Base-by-base conservation (phyloP, 768 basidiomycete genomes). In the Pisolithus sp. region DNA sequence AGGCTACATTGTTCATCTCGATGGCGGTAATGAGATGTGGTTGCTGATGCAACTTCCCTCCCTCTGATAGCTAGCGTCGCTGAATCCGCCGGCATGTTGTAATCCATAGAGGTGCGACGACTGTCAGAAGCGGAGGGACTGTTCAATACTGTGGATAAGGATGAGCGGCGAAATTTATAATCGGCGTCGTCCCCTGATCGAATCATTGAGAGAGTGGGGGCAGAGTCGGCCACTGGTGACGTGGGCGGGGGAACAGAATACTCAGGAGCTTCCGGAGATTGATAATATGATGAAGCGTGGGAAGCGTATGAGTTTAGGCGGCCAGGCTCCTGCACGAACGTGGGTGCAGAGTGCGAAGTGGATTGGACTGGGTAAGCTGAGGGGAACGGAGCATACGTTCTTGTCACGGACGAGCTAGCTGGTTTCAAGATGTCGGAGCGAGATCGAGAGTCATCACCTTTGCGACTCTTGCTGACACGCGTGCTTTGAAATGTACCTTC, bases 401-500 rank as follows among this genome's bases (percentile, higher is more conserved):
- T 66, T n/a, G 68, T 58, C 10, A 68, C 64, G 20, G 65, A 64
- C 17, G 69, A 57, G 21, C 31, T 49, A 18, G 68, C 56, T 21
- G 65, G 49, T 43, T 62, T 67, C 26, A 71, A 53, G 41, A 72
- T 63, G 43, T 71, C 67, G 12, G 58, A 40, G 23, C 67, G 69
- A 8, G 57, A 7, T 39, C 68, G 62, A 9, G 58, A 17, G 44
- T 79, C 73, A 39, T 81, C 76, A 1, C 65, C 60, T 58, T 76
- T 78, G 49, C 63, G 62, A 55, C 66, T 74, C 61, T 82, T 83
- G 56, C 68, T 72, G 18, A 80, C 69, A 49, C 81, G 75, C n/a
- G 82, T 83, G 62, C 82, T 86, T 60, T 78, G 80, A 68, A 87
- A 89, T 47, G 80, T 66, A 12, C 80, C 83, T 0, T 82, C 76